phyloP scores from a whole-genome alignment of 2,329 filamentous ascomycete genomes.

The Aspergillus novoparasiticus region DNA sequence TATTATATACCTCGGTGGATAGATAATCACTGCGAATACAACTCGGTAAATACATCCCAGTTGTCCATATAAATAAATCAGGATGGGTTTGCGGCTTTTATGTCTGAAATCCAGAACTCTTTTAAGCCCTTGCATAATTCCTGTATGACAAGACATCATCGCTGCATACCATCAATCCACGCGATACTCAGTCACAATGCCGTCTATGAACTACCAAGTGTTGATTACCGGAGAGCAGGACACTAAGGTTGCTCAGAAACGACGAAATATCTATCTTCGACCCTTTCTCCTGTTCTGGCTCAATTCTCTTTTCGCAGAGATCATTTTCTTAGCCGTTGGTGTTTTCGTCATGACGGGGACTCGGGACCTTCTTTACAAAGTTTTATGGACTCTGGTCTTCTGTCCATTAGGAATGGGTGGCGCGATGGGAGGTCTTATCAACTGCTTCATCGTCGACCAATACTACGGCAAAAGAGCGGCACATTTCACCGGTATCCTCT shows the following conservation, averaged over 20 bases:
- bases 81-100: too few relatives aligned
- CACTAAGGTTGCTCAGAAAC: constrained; percentile 5
- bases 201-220: neutral
- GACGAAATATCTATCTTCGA: constrained; percentile 12
- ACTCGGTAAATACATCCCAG: neutral
- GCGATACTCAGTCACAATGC: neutral
- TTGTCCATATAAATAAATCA: neutral
- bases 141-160: neutral
- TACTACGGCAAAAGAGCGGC: constrained; percentile 19
- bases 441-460: constrained; percentile 19
- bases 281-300: constrained; percentile 18
- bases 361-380: constrained; percentile 16
- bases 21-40: neutral
- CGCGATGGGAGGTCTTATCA: constrained; percentile 15
- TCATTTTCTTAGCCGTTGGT: constrained; percentile 14
- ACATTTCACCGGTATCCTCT: constrained; percentile 14
- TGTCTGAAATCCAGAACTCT: neutral
- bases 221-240: neutral
- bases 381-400: constrained; percentile 18
- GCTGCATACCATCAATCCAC: neutral
- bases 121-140: neutral
- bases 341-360: constrained; percentile 16
- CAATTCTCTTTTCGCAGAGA: constrained; percentile 13
- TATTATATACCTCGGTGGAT: neutral
- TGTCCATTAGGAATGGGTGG: constrained; percentile 20